Conservation (phyloP, 768 basidiomycete species). For the Amanita rubescens region DNA sequence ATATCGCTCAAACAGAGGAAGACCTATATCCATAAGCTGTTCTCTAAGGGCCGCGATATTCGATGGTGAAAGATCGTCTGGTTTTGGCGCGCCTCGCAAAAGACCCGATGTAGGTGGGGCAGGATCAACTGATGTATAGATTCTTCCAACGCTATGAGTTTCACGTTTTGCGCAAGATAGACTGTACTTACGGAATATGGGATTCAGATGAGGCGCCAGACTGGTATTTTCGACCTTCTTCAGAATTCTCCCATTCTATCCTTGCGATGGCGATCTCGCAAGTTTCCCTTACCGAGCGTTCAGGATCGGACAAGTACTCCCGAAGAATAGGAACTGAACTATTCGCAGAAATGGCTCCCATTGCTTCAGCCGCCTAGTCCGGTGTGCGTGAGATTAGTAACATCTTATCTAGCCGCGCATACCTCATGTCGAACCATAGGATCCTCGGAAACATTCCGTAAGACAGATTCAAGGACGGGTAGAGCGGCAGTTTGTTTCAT, state of each 20-base stretch:
- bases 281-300: conserved; percentile 82
- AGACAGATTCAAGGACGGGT: conserved; percentile 68
- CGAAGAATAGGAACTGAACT: conserved; percentile 61
- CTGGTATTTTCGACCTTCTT: conserved; percentile 51
- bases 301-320: conserved; percentile 64
- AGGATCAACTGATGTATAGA: conserved; percentile 83
- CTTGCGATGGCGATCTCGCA: conserved; percentile 96
- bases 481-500: conserved; percentile 69
- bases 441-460: conserved; percentile 65
- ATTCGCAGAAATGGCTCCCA: conserved; percentile 83
- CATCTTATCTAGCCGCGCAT: conserved; percentile 13
- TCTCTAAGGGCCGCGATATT: conserved; percentile 48
- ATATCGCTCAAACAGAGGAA: conserved; percentile 87
- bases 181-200: conserved; percentile 29
- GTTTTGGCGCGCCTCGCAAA: conserved; percentile 44
- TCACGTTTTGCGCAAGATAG: background rate
- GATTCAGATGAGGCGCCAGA: conserved; percentile 21
- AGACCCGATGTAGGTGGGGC: conserved; percentile 73
- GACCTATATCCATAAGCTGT: conserved; percentile 54
- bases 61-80: conserved; percentile 39
- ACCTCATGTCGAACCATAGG: conserved; percentile 99
- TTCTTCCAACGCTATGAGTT: conserved; percentile 28
- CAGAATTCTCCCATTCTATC: conserved; percentile 86
- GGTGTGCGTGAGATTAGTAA: conserved; percentile 9
- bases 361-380: conserved; percentile 89